Percentiles rank a stretch among this genome's conserved stretches.
Conservation (phyloP, 257 asterid genomes). For the Solanum appendiculatum region DNA sequence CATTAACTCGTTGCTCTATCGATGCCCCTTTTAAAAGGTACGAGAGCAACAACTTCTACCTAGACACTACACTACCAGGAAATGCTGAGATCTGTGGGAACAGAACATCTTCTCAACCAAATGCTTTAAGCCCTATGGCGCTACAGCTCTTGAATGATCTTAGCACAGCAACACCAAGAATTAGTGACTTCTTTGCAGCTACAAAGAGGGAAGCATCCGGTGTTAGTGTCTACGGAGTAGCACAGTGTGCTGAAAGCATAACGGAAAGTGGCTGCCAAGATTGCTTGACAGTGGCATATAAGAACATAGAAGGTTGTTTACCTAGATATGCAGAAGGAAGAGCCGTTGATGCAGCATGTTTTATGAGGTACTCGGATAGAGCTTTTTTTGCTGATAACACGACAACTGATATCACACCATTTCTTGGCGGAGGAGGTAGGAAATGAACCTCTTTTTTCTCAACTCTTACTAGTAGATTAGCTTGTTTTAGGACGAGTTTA, state of each 20-base stretch:
- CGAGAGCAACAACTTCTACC: conserved; percentile 68
- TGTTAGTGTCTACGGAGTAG: conserved; percentile 37
- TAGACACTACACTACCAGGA: conserved; percentile 60
- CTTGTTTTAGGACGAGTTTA: background rate
- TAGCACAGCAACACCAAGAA: conserved; percentile 52
- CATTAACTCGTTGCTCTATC: background rate
- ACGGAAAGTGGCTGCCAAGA: conserved; percentile 46
- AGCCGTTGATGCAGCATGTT: conserved; percentile 71
- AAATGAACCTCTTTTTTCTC: background rate
- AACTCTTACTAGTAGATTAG: background rate
- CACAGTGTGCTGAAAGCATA: conserved; percentile 72
- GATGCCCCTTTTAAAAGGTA: conserved; percentile 26
- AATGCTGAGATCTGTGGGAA: conserved; percentile 59
- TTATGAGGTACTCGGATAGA: conserved; percentile 51
- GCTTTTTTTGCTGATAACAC: conserved; percentile 56
- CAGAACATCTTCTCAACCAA: conserved; percentile 34
- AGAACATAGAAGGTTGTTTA: conserved; percentile 60
- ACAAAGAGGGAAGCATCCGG: conserved; percentile 13
- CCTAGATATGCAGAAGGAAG: conserved; percentile 54
- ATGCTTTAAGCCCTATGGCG: conserved; percentile 30
- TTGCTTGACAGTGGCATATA: conserved; percentile 56
- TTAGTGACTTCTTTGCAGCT: conserved; percentile 54
- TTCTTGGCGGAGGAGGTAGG: conserved; percentile 27
- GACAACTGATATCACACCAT: conserved; percentile 43
- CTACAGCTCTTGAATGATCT: conserved; percentile 39